Evolutionary conservation across 2,329 filamentous ascomycete genomes (phyloP), one percentile per base, ranked within the genome.

Genomic region (Zalaria obscura): DNA sequence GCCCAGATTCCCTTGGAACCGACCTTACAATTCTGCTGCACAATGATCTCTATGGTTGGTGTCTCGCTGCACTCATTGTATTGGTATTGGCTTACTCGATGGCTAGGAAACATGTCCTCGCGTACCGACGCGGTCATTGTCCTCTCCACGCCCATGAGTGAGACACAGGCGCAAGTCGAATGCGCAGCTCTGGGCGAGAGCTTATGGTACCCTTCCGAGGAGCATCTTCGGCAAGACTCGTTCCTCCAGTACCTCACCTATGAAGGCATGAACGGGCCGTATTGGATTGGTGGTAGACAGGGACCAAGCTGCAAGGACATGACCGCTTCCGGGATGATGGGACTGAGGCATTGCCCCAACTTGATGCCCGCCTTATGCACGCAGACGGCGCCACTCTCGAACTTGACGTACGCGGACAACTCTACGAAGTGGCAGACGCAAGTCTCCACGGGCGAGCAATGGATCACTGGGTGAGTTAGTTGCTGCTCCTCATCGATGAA

Each of bases 1-100:
- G 40, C 26, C 18, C 40, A 11, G 33, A 11, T 10, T 36, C 31
- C 26, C 29, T 42, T 11, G 40, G 40, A 26, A 55, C 52, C 36
- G 55, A 59, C 39, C 29, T 62, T 10, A 43, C 43, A 5, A 47
- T 50, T 27, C 29, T 50, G 34, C 40, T 41, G n/a, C 41, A 46
- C 39, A 44, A 50, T 43, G 44, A 48, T 45, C 41, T 51, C 31
- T 46, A 50, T 40, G 45, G 41, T 45, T 39, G 27, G 42, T 32
- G 18, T 18, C 27, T 18, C 25, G 26, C 29, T 29, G 10, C n/a
- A 11, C 11, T 4, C 18, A 26, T 8, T 36, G 25, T 7, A 32
- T 45, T 42, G 1, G 38, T 48, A 36, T 41, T 49, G 32, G 27
- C 27, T 25, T 45, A 40, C 27, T 27, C 33, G 28, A 34, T 27